These are phyloP conservation scores for Trypanosoma vivax DNA, from an alignment of 208 protist genomes.

Conservation along the genomic window DNA sequence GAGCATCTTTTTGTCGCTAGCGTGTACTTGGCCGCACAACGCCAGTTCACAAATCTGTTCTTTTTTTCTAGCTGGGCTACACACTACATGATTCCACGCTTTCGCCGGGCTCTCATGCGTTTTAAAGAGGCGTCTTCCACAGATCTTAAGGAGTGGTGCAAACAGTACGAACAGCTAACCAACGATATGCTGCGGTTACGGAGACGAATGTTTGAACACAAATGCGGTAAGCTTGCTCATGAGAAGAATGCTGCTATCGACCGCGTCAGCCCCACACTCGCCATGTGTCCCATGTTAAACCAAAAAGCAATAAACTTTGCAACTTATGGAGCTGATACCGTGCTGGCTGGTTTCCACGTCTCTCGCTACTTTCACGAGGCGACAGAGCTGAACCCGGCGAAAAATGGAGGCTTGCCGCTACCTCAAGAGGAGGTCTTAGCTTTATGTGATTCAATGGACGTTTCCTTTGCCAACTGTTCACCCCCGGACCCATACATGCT, in stretches of 20 bases:
- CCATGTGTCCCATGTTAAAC: constrained; percentile 78
- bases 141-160: constrained; percentile 84
- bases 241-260: constrained; percentile 69
- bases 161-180: constrained; percentile 82
- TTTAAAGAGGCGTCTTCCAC: constrained; percentile 80
- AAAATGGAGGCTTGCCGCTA: constrained; percentile 61
- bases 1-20: constrained; percentile 79
- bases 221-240: constrained; percentile 56
- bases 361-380: constrained; percentile 88
- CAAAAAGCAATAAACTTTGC: constrained; percentile 88
- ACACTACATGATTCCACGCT: constrained; percentile 69
- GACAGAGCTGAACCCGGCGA: constrained; percentile 82
- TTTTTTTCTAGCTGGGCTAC: constrained; percentile 71
- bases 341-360: constrained; percentile 78
- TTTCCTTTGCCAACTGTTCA: constrained; percentile 68
- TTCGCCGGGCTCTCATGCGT: constrained; percentile 57
- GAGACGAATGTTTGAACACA: constrained; percentile 81
- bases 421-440: constrained; percentile 51
- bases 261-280: constrained; percentile 57
- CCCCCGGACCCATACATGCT: constrained; percentile 88
- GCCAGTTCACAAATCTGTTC: constrained; percentile 82
- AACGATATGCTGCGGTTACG: constrained; percentile 79
- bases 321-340: constrained; percentile 65
- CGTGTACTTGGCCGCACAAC: constrained; percentile 69
- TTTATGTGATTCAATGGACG: constrained; percentile 56